A percentile compares a stretch with the other conserved stretches of the same genome.
Conservation (phyloP, 345 rosid species). For the Lepidium didymum region DNA sequence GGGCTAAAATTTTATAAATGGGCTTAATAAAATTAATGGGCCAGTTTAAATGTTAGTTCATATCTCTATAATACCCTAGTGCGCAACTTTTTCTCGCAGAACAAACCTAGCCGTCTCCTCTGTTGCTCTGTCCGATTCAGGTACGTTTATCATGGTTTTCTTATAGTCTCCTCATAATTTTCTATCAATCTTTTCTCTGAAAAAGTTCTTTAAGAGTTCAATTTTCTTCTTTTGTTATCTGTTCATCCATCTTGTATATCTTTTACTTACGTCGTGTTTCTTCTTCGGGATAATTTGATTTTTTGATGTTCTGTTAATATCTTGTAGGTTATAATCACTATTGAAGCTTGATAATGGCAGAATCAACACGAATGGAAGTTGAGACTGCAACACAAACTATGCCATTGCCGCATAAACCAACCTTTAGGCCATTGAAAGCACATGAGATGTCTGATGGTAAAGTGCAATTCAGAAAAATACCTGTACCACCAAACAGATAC, state of each 20-base stretch:
- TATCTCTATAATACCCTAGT: too few relatives aligned
- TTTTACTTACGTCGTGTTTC: neutral
- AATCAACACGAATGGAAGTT: slow-evolving; percentile 42
- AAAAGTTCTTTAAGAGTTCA: neutral
- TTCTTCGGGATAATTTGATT: neutral
- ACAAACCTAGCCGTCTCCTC: too few relatives aligned
- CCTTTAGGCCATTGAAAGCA: slow-evolving; percentile 62
- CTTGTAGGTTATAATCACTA: neutral
- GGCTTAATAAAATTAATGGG: neutral
- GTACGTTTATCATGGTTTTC: neutral
- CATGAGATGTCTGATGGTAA: slow-evolving; percentile 84
- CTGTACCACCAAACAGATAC: slow-evolving; percentile 79
- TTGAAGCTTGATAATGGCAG: slow-evolving; percentile 7
- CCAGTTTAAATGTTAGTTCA: neutral
- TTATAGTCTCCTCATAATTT: neutral
- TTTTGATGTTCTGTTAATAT: neutral
- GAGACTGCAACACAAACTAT: slow-evolving; percentile 22
- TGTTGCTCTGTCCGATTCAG: neutral
- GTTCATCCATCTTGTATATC: neutral
- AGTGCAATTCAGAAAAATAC: slow-evolving; percentile 60
- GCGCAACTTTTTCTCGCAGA: too few relatives aligned
- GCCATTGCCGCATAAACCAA: slow-evolving; percentile 51
- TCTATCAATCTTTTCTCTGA: neutral
- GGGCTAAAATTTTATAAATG: neutral
- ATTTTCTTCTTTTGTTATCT: neutral